Percentiles rank a stretch among this genome's conserved stretches.
Evolutionary conservation across 768 basidiomycete species (phyloP).

Genomic region (Termitomyces sp.): DNA sequence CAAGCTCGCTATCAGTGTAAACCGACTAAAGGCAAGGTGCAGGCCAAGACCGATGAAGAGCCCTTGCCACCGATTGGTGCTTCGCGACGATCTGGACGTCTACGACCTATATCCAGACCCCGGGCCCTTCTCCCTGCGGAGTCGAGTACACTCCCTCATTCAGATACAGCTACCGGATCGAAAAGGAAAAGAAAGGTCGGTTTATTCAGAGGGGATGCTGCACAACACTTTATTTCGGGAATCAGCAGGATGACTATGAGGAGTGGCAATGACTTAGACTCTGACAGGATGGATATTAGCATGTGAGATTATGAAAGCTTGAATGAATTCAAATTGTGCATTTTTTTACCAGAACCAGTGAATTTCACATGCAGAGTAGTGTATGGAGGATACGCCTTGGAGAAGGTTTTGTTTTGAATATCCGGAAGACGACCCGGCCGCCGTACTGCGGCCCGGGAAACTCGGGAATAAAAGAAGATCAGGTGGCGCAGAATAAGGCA

Average conservation of each 20-base stretch:
- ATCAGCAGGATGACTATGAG: slow-evolving; percentile 9
- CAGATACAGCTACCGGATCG: not conserved
- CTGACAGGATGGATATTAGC: not conserved
- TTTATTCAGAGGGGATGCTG: not conserved
- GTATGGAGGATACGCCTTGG: no score
- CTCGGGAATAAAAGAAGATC: not conserved
- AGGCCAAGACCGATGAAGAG: not conserved
- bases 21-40: not conserved
- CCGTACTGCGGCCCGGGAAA: not conserved
- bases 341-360: not conserved
- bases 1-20: slow-evolving; percentile 7
- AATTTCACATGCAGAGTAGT: not conserved
- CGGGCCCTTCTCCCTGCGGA: not conserved
- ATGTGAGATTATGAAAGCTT: not conserved
- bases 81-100: slow-evolving; percentile 9
- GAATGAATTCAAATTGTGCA: not conserved
- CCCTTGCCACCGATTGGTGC: slow-evolving; percentile 4
- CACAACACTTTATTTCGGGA: slow-evolving; percentile 4
- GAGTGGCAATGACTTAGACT: not conserved
- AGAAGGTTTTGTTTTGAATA: not conserved
- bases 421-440: not conserved
- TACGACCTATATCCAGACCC: slow-evolving; percentile 8
- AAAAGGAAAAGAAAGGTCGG: slow-evolving; percentile 13
- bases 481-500: not conserved
- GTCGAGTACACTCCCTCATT: not conserved